Conservation (phyloP, 106 monocot species). For the Dactylorhiza incarnata region DNA sequence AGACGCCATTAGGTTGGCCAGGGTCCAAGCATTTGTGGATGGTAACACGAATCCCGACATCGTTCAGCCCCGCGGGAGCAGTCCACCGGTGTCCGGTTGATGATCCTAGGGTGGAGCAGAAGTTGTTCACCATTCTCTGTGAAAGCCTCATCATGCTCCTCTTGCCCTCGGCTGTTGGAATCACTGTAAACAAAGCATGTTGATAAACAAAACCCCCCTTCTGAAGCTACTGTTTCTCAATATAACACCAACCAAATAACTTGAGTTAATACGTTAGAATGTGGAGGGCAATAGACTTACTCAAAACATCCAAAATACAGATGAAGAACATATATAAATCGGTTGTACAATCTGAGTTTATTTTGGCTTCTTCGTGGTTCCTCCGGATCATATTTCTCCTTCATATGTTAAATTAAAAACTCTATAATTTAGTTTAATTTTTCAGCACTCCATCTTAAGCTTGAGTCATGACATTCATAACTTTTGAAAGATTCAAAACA, state of each 20-base stretch:
- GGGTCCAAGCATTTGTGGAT: constrained; percentile 57
- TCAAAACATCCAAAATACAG: too few relatives aligned
- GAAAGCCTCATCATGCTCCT: constrained; percentile 72
- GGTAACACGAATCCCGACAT: constrained; percentile 64
- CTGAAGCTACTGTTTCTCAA: neutral
- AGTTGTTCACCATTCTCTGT: constrained; percentile 63
- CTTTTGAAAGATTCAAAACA: too few relatives aligned
- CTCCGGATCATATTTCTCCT: too few relatives aligned
- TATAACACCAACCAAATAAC: constrained; percentile 47
- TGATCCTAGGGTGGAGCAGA: constrained; percentile 45
- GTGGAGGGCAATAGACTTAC: too few relatives aligned
- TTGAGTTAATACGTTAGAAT: neutral
- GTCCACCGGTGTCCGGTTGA: constrained; percentile 51
- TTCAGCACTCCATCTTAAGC: too few relatives aligned
- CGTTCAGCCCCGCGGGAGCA: constrained; percentile 52
- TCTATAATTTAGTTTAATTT: too few relatives aligned
- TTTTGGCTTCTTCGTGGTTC: too few relatives aligned
- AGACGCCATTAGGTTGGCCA: constrained; percentile 63
- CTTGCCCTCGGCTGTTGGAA: constrained; percentile 43
- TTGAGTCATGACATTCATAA: too few relatives aligned
- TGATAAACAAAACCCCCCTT: neutral
- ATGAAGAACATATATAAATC: too few relatives aligned
- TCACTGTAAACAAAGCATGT: constrained; percentile 13
- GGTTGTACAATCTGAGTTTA: too few relatives aligned
- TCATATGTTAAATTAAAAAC: too few relatives aligned